A percentile compares a stretch with the other conserved stretches of the same genome.
phyloP scores from a whole-genome alignment of 805 yeast species.

The Metschnikowia picachoensis region DNA sequence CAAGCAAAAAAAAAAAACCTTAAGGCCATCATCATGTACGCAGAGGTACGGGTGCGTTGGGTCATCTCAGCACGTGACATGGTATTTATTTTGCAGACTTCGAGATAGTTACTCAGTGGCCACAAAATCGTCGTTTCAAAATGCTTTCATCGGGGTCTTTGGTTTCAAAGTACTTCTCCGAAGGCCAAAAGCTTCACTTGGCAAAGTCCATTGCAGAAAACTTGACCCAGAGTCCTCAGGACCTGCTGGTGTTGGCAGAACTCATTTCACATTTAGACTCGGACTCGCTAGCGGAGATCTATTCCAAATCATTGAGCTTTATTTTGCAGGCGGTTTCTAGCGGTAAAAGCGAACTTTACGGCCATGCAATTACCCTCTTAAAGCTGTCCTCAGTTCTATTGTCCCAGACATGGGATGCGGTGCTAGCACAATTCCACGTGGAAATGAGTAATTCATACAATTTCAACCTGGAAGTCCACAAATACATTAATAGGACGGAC shows the following conservation, averaged over 20 bases:
- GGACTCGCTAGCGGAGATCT: constrained; percentile 1
- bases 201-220: constrained; percentile 6
- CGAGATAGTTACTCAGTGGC: too few relatives aligned
- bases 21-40: background rate
- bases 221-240: constrained; percentile 5
- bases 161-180: constrained; percentile 10
- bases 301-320: constrained; percentile 8
- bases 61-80: background rate
- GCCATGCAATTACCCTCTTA: constrained; percentile 1
- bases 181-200: constrained; percentile 6
- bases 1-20: too few relatives aligned
- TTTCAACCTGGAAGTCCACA: constrained; percentile 10
- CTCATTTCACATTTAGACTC: constrained; percentile 11
- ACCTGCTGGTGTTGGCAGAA: constrained; percentile 12
- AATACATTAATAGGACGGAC: background rate
- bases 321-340: background rate
- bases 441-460: constrained; percentile 7
- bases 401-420: background rate
- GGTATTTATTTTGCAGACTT: background rate
- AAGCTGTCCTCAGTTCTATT: constrained; percentile 2
- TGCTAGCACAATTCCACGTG: constrained; percentile 4
- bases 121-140: background rate
- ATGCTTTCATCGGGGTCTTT: constrained; percentile 4
- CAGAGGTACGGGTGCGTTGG: constrained; percentile 1
- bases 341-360: background rate